A percentile compares a stretch with the other conserved stretches of the same genome.
These are phyloP conservation scores for Colletotrichum sublineola DNA, from an alignment of 2,329 filamentous ascomycete species.

Conservation along the genomic window DNA sequence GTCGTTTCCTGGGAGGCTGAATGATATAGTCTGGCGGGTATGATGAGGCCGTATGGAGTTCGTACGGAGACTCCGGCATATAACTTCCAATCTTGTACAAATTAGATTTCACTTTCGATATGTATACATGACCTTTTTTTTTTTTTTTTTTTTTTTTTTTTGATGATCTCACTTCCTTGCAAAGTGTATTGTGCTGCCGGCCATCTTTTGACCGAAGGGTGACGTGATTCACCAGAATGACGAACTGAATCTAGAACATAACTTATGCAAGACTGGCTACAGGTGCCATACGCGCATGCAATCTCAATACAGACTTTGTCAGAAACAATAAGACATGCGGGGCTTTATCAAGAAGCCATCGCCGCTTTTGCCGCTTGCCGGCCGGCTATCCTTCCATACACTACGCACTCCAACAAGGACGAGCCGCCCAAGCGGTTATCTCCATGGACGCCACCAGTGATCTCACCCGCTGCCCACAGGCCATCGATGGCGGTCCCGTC, in stretches of 20 bases:
- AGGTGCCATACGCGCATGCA: not conserved
- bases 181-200: not conserved
- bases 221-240: no score
- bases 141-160: not conserved
- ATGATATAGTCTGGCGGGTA: not conserved
- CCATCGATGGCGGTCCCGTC: conserved; percentile 61
- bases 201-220: not conserved
- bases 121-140: conserved; percentile 16
- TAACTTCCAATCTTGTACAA: conserved; percentile 23
- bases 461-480: conserved; percentile 74
- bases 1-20: not conserved
- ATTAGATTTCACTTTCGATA: conserved; percentile 5
- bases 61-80: conserved; percentile 12
- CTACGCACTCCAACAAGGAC: conserved; percentile 73
- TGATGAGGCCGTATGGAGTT: not conserved
- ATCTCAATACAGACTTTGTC: not conserved
- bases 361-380: conserved; percentile 55
- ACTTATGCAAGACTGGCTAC: not conserved
- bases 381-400: conserved; percentile 72
- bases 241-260: not conserved
- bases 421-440: conserved; percentile 73
- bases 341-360: not conserved
- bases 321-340: not conserved
- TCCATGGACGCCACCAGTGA: conserved; percentile 74
- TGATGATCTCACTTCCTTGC: not conserved